Percentiles rank a stretch among this genome's conserved stretches.
Evolutionary conservation across 306 rosid species (phyloP).

Genomic region (Pachyrhizus erosus): DNA sequence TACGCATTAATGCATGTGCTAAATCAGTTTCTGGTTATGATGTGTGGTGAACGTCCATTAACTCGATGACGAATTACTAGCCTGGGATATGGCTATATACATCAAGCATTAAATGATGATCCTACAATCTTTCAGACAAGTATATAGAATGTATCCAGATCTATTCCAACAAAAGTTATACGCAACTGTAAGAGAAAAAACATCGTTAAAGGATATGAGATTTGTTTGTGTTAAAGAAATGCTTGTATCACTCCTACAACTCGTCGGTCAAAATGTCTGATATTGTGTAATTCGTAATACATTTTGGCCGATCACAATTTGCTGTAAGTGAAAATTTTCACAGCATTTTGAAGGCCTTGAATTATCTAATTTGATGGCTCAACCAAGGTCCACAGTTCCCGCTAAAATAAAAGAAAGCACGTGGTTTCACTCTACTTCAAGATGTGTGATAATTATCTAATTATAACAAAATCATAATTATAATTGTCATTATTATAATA

Average conservation of each 20-base stretch:
- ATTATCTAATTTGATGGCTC: neutral
- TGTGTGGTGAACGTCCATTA: neutral
- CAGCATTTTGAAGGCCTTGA: neutral
- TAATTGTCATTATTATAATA: no score
- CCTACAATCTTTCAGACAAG: neutral
- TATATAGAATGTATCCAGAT: neutral
- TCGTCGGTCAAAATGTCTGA: neutral
- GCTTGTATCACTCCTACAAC: neutral
- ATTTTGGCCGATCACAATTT: neutral
- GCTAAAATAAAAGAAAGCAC: no score
- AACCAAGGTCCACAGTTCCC: no score
- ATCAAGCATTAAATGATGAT: neutral
- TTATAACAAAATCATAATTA: no score
- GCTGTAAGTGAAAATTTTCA: neutral
- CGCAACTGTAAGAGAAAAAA: neutral
- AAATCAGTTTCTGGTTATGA: neutral
- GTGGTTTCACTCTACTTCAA: neutral
- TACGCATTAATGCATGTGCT: neutral
- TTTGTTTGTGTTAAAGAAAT: neutral
- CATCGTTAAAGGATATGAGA: neutral
- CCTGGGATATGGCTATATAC: neutral
- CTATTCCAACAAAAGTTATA: neutral
- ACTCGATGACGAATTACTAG: neutral
- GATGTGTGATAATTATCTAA: neutral
- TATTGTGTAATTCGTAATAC: neutral